A percentile compares a stretch with the other conserved stretches of the same genome.
Evolutionary conservation across 768 basidiomycete species (phyloP).

Genomic region (Cystofilobasidium capitatum): DNA sequence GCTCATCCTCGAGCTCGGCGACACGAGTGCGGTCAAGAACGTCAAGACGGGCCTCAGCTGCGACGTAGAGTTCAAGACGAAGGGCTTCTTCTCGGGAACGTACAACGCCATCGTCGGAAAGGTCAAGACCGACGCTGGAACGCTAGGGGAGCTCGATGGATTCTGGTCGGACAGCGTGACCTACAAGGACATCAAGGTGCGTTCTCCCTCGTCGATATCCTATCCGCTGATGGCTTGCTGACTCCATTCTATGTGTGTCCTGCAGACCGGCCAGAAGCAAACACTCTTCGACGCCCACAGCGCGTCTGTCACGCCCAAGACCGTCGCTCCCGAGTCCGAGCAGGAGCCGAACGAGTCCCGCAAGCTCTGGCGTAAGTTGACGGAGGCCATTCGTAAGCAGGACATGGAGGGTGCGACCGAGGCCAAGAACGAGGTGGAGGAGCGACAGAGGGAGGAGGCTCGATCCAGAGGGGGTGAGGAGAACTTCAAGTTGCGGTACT

Average conservation of each 20-base stretch:
- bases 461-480: constrained; percentile 62
- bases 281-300: constrained; percentile 74
- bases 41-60: constrained; percentile 61
- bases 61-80: constrained; percentile 95
- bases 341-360: constrained; percentile 81
- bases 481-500: constrained; percentile 66
- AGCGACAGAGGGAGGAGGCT: constrained; percentile 76
- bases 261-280: constrained; percentile 57
- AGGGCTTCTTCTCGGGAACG: constrained; percentile 94
- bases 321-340: constrained; percentile 70
- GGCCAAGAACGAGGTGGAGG: constrained; percentile 83
- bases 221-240: not conserved
- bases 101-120: constrained; percentile 84
- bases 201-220: constrained; percentile 26
- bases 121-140: constrained; percentile 55
- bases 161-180: constrained; percentile 89
- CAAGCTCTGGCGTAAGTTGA: constrained; percentile 74
- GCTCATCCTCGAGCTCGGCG: constrained; percentile 94
- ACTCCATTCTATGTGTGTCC: not conserved
- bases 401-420: constrained; percentile 92
- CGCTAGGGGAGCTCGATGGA: constrained; percentile 73
- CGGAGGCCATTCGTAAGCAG: constrained; percentile 68
- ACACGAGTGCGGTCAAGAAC: constrained; percentile 74
- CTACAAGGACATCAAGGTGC: constrained; percentile 59
- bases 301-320: constrained; percentile 64